phyloP scores from a whole-genome alignment of 768 basidiomycete species.

The Amyloporia xantha region DNA sequence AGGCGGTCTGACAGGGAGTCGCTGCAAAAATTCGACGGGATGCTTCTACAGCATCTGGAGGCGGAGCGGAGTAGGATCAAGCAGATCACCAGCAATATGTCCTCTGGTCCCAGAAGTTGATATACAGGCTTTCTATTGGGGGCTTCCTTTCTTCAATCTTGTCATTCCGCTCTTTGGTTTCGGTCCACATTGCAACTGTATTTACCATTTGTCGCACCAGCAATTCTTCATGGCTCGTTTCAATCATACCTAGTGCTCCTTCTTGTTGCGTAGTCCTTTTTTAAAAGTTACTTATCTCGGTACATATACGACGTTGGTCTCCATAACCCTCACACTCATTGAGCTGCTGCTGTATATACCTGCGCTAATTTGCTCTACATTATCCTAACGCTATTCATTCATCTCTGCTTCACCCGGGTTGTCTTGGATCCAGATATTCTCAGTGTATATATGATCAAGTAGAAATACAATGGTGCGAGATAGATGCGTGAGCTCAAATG shows the following conservation, averaged over 20 bases:
- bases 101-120: slow-evolving; percentile 7
- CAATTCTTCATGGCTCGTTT: neutral
- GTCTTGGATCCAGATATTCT: neutral
- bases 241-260: neutral
- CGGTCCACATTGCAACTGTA: neutral
- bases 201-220: neutral
- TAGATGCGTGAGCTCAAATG: neutral
- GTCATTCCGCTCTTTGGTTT: neutral
- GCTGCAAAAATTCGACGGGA: slow-evolving; percentile 63
- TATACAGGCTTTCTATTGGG: neutral
- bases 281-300: neutral
- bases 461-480: slow-evolving; percentile 1
- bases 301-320: too few species aligned
- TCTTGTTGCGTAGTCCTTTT: neutral
- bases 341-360: slow-evolving; percentile 1
- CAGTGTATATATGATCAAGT: slow-evolving; percentile 1
- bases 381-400: slow-evolving; percentile 1
- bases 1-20: slow-evolving; percentile 48
- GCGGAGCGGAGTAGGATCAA: slow-evolving; percentile 75
- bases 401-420: neutral
- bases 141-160: neutral
- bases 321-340: neutral
- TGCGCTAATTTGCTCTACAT: neutral
- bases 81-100: slow-evolving; percentile 52
- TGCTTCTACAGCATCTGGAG: slow-evolving; percentile 79